phyloP scores from a whole-genome alignment of 2,329 filamentous ascomycete genomes.

The Fusarium musae region DNA sequence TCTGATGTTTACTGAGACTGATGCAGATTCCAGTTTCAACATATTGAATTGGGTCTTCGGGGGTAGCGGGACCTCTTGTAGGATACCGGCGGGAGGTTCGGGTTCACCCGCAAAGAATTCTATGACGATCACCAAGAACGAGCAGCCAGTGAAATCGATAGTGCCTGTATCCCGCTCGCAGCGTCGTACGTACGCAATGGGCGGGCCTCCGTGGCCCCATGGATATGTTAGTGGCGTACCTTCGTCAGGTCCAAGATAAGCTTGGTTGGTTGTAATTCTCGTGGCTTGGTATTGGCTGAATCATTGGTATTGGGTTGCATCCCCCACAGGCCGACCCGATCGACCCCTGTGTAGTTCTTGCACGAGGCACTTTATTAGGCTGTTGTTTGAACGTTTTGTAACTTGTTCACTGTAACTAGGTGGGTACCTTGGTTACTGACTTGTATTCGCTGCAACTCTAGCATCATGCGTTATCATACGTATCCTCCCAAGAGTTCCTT shows the following conservation, averaged over 20 bases:
- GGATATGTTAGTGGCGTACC: conserved; percentile 12
- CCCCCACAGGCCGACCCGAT: conserved; percentile 20
- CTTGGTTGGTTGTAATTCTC: conserved; percentile 1
- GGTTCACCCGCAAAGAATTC: neutral
- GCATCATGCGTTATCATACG: conserved; percentile 10
- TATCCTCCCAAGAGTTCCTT: neutral
- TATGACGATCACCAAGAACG: conserved; percentile 6
- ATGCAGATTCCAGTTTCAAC: neutral
- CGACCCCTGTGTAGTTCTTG: neutral
- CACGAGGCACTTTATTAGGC: neutral
- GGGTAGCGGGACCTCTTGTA: conserved; percentile 8
- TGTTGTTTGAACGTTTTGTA: neutral
- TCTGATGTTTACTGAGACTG: neutral
- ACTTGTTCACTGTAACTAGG: neutral
- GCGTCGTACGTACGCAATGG: conserved; percentile 19
- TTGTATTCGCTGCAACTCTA: neutral
- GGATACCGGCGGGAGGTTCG: neutral
- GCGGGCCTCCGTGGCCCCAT: neutral
- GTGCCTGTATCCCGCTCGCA: neutral
- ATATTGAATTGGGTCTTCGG: neutral
- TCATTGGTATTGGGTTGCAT: neutral
- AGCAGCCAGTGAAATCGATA: neutral
- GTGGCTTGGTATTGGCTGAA: conserved; percentile 11
- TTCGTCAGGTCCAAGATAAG: conserved; percentile 14
- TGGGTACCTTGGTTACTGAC: neutral